Evolutionary conservation across 2,329 filamentous ascomycete species (phyloP), one percentile per base, ranked within the genome.

Genomic region (Cryphonectria japonica): DNA sequence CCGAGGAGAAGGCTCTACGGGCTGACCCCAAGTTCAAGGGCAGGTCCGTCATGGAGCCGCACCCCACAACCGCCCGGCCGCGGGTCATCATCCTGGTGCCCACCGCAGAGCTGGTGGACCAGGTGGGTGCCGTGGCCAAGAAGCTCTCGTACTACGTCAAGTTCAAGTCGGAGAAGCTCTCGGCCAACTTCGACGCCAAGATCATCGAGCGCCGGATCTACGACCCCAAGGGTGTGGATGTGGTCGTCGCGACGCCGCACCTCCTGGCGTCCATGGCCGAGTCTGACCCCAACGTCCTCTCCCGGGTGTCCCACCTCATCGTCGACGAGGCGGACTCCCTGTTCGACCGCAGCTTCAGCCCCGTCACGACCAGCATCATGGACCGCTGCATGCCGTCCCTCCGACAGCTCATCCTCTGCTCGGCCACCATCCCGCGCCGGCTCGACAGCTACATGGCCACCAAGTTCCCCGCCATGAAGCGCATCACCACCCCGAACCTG

Each of bases 321-420:
- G 87, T 97, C 65, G 97, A 99, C 79, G 97, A 99, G 84, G 97
- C 97, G 1, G 96, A 99, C 82, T 98, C 95, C 4, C 89, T 99
- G 13, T 89, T 99, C 75, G 97, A 99, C 82, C 92, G 94, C 71
- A 97, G 94, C 71, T 99, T 99, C 83, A 88, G 92, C 4, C 91
- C 93, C 0, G 90, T 92, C 34, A 98, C 96, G 0, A 92, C 89
- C 14, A 87, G 89, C 69, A 93, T 99, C 75, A 87, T 99, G 74
- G 93, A 97, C 77, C 92, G 92, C 71, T 89, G 92, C 1, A 87
- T 90, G 8, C 94, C 95, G 0, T 96, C 94, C 0, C 83, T 98
- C 63, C 89, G 93, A 78, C 93, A 97, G 79, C 86, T 99, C 34
- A 87, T 99, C 63, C 89, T 98, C 74, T 99, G 96, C 84, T 98